A percentile compares a stretch with the other conserved stretches of the same genome.
Conservation (phyloP, 2,329 filamentous ascomycete species). For the Pseudopithomyces chartarum region DNA sequence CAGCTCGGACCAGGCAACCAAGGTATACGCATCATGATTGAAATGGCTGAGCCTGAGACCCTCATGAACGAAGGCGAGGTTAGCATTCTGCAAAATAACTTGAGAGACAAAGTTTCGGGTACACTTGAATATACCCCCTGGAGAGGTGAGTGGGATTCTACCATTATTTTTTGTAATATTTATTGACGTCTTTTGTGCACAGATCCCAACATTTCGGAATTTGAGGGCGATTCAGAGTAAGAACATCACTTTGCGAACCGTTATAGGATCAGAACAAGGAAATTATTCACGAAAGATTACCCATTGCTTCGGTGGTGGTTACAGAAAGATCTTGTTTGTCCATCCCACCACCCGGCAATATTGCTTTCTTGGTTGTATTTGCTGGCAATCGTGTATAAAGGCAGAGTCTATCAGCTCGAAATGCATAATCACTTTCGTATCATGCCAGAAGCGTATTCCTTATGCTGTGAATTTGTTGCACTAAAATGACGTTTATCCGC, state of each 20-base stretch:
- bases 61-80: constrained; percentile 48
- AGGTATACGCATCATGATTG: constrained; percentile 50
- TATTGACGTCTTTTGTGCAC: background rate
- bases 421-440: background rate
- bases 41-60: constrained; percentile 51
- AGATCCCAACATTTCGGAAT: constrained; percentile 15
- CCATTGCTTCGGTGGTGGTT: background rate
- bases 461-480: background rate
- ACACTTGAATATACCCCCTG: constrained; percentile 50
- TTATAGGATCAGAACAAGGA: background rate
- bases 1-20: constrained; percentile 48
- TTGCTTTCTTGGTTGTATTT: background rate
- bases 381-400: no score
- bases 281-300: background rate
- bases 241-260: background rate
- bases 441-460: background rate
- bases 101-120: constrained; percentile 49
- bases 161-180: background rate
- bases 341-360: background rate
- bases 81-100: constrained; percentile 42
- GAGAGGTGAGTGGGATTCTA: constrained; percentile 45
- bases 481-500: constrained; percentile 20
- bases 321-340: background rate
- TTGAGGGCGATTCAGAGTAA: constrained; percentile 19
- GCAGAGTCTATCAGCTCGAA: background rate